Conservation (phyloP, 345 rosid genomes). For the Eucalyptus pauciflora region DNA sequence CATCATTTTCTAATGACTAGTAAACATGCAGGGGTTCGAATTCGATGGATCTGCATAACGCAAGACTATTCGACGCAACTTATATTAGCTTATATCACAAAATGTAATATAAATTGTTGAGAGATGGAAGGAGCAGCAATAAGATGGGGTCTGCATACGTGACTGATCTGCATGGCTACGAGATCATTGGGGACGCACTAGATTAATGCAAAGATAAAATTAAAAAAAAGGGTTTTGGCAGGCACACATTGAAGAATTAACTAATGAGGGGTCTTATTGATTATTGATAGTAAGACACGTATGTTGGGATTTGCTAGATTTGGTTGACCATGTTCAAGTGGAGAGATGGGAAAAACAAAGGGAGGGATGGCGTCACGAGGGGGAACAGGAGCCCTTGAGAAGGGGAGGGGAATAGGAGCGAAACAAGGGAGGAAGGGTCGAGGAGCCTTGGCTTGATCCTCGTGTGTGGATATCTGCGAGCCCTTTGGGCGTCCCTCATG, state of each 20-base stretch:
- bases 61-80: neutral
- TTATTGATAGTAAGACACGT: neutral
- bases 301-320: slow-evolving; percentile 65
- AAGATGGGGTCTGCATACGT: neutral
- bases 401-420: slow-evolving; percentile 9
- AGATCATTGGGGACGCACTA: neutral
- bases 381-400: slow-evolving; percentile 15
- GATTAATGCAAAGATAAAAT: neutral
- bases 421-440: neutral
- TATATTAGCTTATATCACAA: neutral
- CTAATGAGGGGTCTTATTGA: neutral
- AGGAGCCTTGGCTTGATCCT: neutral
- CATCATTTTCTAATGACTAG: neutral
- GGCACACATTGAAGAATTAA: neutral
- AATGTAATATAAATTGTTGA: neutral
- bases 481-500: neutral
- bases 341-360: neutral
- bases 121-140: neutral
- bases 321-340: slow-evolving; percentile 10
- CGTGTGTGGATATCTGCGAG: neutral
- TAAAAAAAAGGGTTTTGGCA: neutral
- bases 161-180: neutral
- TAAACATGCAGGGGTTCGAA: neutral
- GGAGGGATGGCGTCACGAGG: neutral
- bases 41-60: neutral